Percentiles rank a stretch among this genome's conserved stretches.
Evolutionary conservation across 257 asterid species (phyloP).

Genomic region (Solanum clarkiae): DNA sequence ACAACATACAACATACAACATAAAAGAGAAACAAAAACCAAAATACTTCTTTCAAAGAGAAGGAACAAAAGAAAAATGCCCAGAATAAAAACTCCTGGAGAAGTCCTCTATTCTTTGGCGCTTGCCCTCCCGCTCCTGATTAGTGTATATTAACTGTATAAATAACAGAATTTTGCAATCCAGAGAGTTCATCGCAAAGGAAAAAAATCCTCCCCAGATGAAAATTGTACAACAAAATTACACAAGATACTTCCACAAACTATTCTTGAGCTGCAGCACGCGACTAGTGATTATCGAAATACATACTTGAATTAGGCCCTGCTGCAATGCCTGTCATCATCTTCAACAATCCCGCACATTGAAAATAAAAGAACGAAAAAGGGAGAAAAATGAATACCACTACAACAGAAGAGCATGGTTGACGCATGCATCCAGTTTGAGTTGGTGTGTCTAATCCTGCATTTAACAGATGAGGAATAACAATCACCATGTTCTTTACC

Average conservation of each 20-base stretch:
- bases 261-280: slow-evolving; percentile 25
- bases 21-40: not conserved
- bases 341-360: slow-evolving; percentile 18
- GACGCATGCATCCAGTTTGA: slow-evolving; percentile 13
- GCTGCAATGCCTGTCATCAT: slow-evolving; percentile 23
- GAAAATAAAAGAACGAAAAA: slow-evolving; percentile 1
- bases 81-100: not conserved
- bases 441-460: not conserved
- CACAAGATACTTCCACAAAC: slow-evolving; percentile 27
- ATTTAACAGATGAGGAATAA: not conserved
- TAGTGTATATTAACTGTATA: not conserved
- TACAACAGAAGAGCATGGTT: slow-evolving; percentile 2
- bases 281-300: slow-evolving; percentile 5
- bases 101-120: not conserved
- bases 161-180: not conserved
- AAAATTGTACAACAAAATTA: slow-evolving; percentile 15
- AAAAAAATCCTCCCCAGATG: not conserved
- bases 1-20: not conserved
- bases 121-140: not conserved
- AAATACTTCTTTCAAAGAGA: not conserved
- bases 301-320: slow-evolving; percentile 35
- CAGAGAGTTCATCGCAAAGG: not conserved
- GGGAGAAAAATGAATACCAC: slow-evolving; percentile 23
- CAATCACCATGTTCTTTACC: not conserved
- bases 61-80: not conserved